Conservation (phyloP, 768 basidiomycete genomes). For the Suillus tomentosus region DNA sequence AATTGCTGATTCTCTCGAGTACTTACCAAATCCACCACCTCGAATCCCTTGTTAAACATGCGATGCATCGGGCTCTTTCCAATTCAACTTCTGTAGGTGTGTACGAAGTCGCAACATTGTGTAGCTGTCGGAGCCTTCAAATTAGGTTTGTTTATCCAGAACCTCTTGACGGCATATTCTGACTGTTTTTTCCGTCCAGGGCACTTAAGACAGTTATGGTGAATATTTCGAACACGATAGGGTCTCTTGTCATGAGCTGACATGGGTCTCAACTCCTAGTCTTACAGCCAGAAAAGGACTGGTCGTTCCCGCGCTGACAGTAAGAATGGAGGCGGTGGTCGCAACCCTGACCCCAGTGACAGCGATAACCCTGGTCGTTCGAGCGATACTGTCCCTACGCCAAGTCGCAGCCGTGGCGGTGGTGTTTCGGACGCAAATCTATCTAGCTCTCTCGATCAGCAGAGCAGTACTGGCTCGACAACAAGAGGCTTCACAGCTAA, state of each 20-base stretch:
- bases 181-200: slow-evolving; percentile 36
- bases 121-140: slow-evolving; percentile 85
- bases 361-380: slow-evolving; percentile 39
- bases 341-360: slow-evolving; percentile 36
- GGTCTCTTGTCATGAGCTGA: slow-evolving; percentile 14
- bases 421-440: slow-evolving; percentile 59
- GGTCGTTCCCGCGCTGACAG: slow-evolving; percentile 51
- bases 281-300: slow-evolving; percentile 75
- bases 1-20: slow-evolving; percentile 79
- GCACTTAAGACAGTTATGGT: slow-evolving; percentile 87
- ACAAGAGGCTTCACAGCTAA: slow-evolving; percentile 24
- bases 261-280: slow-evolving; percentile 42
- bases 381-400: slow-evolving; percentile 36
- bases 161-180: slow-evolving; percentile 18
- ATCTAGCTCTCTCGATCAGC: slow-evolving; percentile 31
- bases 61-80: slow-evolving; percentile 87
- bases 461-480: slow-evolving; percentile 20
- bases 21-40: slow-evolving; percentile 82
- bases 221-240: slow-evolving; percentile 24
- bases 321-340: slow-evolving; percentile 47
- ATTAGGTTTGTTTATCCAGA: slow-evolving; percentile 62
- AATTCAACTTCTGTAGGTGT: slow-evolving; percentile 87
- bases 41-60: slow-evolving; percentile 82
- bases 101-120: slow-evolving; percentile 93
- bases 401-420: slow-evolving; percentile 51